Base-by-base conservation (phyloP, 2,329 filamentous ascomycete genomes). In the Pezicula carpinea region DNA sequence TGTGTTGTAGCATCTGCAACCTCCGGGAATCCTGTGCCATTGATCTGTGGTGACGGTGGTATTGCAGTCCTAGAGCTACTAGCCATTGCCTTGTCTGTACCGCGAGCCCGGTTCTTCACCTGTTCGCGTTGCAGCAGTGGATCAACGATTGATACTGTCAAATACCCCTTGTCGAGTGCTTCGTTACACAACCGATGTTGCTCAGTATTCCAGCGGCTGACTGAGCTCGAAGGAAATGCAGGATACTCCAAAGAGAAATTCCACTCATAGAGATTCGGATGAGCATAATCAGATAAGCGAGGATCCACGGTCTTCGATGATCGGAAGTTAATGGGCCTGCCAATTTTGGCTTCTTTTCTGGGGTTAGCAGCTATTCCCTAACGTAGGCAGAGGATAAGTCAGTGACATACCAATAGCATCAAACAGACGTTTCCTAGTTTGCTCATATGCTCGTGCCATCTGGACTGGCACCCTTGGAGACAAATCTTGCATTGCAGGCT, bases 201-300 rank as follows among this genome's bases (percentile, higher is more conserved):
- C 13, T 44, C 35, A 29, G 44, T n/a, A 38, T 29, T 8, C 48
- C 48, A 50, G 11, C 48, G 26, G 13, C 47, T 43, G 21, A 43
- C 43, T 29, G 33, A 41, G 11, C 15, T 32, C 5, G 2, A 11
- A 29, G 47, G 48, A 15, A 50, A 50, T 3, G 5, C 8, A 4
- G 43, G 44, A 11, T 50, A 50, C 8, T 40, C 13, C 2, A 18
- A 18, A 22, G 39, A 46, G 31, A 50, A 50, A 19, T 31, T 17
- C 48, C 48, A 50, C 15, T 18, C 19, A 26, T 44, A 50, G 11
- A 31, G 38, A 33, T 50, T 47, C 18, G 48, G 48, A 5, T 39
- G 21, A 11, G 17, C 10, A 13, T 23, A 21, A 31, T 50, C 44
- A 13, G 44, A 46, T 5, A 40, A 15, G 10, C 43, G 44, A 3